Conservation (phyloP, 2,329 filamentous ascomycete species). For the Trichophyton rubrum region DNA sequence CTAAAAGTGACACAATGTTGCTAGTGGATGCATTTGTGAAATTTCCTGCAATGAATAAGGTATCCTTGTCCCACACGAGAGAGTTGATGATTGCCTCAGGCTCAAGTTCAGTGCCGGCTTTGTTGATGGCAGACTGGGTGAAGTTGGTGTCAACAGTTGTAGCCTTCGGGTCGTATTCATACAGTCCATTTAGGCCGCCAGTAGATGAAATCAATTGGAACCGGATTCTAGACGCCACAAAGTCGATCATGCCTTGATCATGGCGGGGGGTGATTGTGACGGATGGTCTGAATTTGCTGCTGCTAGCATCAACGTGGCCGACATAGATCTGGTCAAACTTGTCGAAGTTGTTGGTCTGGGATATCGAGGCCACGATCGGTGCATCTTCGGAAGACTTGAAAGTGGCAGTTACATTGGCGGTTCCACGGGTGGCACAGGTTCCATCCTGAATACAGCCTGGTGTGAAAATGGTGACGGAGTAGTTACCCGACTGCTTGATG, state of each 20-base stretch:
- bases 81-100: slow-evolving; percentile 55
- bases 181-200: slow-evolving; percentile 76
- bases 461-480: slow-evolving; percentile 81
- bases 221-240: slow-evolving; percentile 81
- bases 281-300: slow-evolving; percentile 60
- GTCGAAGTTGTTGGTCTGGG: slow-evolving; percentile 88
- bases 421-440: slow-evolving; percentile 63
- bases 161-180: slow-evolving; percentile 65
- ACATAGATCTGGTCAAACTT: slow-evolving; percentile 92
- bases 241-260: slow-evolving; percentile 50
- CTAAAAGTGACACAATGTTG: slow-evolving; percentile 66
- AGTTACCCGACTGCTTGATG: slow-evolving; percentile 79
- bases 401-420: slow-evolving; percentile 65
- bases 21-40: slow-evolving; percentile 57
- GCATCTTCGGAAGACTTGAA: slow-evolving; percentile 43
- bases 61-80: slow-evolving; percentile 52
- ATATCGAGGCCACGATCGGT: slow-evolving; percentile 52
- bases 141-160: slow-evolving; percentile 51
- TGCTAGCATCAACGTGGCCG: slow-evolving; percentile 67
- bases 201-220: slow-evolving; percentile 54
- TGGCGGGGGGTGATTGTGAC: slow-evolving; percentile 62
- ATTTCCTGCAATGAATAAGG: slow-evolving; percentile 69
- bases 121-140: slow-evolving; percentile 60
- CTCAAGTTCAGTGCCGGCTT: slow-evolving; percentile 58
- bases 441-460: slow-evolving; percentile 75